phyloP scores from a whole-genome alignment of 805 yeast species.

The Ogataea chonburiensis region DNA sequence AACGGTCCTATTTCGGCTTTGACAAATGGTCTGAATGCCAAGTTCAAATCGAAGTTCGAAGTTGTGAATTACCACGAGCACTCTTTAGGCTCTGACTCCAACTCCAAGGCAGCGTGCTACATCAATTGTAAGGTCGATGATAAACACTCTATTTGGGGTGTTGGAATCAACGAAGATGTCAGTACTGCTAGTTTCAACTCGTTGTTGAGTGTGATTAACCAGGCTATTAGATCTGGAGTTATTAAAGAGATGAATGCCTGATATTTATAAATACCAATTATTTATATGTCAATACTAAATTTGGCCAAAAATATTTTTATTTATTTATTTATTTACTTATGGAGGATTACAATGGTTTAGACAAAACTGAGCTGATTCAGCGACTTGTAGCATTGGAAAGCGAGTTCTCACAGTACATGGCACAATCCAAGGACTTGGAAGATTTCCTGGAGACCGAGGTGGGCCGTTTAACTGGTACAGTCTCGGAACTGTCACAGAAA shows the following conservation, averaged over 20 bases:
- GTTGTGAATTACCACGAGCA: slow-evolving; percentile 77
- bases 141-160: slow-evolving; percentile 46
- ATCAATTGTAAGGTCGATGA: slow-evolving; percentile 39
- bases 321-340: slow-evolving; percentile 5
- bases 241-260: slow-evolving; percentile 20
- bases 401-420: slow-evolving; percentile 22
- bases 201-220: slow-evolving; percentile 46
- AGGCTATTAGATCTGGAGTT: slow-evolving; percentile 25
- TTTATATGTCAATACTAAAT: not conserved
- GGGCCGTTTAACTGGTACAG: slow-evolving; percentile 7
- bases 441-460: slow-evolving; percentile 27
- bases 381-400: slow-evolving; percentile 22
- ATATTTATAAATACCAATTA: slow-evolving; percentile 1
- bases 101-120: slow-evolving; percentile 75
- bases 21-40: slow-evolving; percentile 54
- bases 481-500: not conserved
- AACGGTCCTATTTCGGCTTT: slow-evolving; percentile 85
- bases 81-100: slow-evolving; percentile 71
- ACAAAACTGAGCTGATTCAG: slow-evolving; percentile 15
- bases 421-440: slow-evolving; percentile 28
- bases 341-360: slow-evolving; percentile 8
- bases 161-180: slow-evolving; percentile 57
- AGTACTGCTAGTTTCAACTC: slow-evolving; percentile 54
- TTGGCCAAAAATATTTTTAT: slow-evolving; percentile 3
- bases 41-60: slow-evolving; percentile 49